Evolutionary conservation across 2,329 filamentous ascomycete species (phyloP), one percentile per base, ranked within the genome.

Genomic region (Pseudogymnoascus sp.): DNA sequence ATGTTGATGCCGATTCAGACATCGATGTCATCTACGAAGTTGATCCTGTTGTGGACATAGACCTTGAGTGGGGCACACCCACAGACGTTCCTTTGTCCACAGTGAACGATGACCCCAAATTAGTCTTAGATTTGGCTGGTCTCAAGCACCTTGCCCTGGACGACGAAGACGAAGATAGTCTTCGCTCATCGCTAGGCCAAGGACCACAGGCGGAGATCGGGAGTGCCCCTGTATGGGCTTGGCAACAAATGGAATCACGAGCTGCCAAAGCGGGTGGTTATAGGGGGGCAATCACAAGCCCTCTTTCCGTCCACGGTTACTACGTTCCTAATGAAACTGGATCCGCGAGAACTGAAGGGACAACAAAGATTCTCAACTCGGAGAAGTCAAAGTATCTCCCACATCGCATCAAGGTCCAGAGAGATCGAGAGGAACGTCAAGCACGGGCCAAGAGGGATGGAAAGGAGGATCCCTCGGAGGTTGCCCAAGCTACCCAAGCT

Each of bases 351-450:
- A 97, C 94, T 0, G 92, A 99, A 77, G 92, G 92, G 28, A 87
- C 92, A 70, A 93, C 95, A 79, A 96, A 93, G 79, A 97, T 99
- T 62, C 83, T 96, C 65, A 95, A 99, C 74, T 91, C 91, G 0
- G 94, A 99, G 74, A 99, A 99, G 79, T 96, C 92, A 28, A 96
- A 97, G 73, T 99, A 99, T 72, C 82, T 99, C 6, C 94, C 94
- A 41, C 94, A 99, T 79, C 92, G 96, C 67, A 94, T 99, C 77
- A 96, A 95, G 72, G 91, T 99, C 19, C 90, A 94, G 74, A 94
- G 89, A 76, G 91, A 89, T 23, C 86, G 92, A 60, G 92, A 97
- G 74, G 92, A 94, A 74, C 89, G 92, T n/a, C 89, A 97, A 74
- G 88, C 87, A n/a, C 80, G 80, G 49, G 84, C 86, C 75, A 72